Percentiles rank a stretch among this genome's conserved stretches.
phyloP scores from a whole-genome alignment of 2,329 filamentous ascomycete genomes.

The Pyricularia sp. region DNA sequence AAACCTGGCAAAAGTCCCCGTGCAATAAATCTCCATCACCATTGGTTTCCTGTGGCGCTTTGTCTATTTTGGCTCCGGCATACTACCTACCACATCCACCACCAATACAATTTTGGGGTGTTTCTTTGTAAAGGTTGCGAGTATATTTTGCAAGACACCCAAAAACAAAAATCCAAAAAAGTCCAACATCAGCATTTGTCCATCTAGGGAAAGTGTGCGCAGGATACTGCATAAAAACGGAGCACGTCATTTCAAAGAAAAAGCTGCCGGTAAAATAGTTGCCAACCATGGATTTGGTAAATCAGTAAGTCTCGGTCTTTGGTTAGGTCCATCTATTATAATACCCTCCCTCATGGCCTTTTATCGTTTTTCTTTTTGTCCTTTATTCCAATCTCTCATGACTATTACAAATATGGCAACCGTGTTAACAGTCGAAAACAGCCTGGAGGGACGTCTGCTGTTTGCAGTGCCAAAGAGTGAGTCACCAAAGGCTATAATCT shows the following conservation, averaged over 20 bases:
- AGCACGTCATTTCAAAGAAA: neutral
- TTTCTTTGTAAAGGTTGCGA: neutral
- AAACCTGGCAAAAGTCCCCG: neutral
- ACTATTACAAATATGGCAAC: neutral
- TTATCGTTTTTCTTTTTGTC: neutral
- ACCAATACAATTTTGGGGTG: neutral
- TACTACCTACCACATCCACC: neutral
- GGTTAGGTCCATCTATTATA: neutral
- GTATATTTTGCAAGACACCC: neutral
- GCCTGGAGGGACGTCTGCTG: slow-evolving; percentile 83
- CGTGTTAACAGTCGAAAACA: slow-evolving; percentile 32
- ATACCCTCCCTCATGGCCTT: neutral
- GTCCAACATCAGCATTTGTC: neutral
- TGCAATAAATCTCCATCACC: neutral
- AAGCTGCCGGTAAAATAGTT: neutral
- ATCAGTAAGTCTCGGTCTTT: slow-evolving; percentile 33
- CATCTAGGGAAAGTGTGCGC: neutral
- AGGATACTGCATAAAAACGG: neutral
- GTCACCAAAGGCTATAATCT: slow-evolving; percentile 25
- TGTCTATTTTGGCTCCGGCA: neutral
- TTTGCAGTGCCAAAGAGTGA: slow-evolving; percentile 98
- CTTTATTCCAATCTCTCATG: neutral
- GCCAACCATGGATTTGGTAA: slow-evolving; percentile 41
- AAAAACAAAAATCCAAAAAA: neutral
- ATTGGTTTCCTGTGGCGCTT: neutral